Conservation (phyloP, 352 stramenopile species). For the Phytophthora pseudosyringae region DNA sequence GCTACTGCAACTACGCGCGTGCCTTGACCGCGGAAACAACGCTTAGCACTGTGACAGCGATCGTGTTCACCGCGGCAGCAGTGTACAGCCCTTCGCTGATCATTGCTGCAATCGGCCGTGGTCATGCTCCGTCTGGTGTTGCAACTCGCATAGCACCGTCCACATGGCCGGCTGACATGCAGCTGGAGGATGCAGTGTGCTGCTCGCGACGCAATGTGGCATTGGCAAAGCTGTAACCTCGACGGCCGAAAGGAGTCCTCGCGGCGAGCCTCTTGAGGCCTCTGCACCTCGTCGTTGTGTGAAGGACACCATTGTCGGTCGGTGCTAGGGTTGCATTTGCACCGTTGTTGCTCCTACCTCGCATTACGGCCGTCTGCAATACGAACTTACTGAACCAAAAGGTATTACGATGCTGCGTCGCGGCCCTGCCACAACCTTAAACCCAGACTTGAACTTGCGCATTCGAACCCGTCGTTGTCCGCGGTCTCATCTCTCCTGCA, state of each 20-base stretch:
- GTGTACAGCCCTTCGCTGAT: no score
- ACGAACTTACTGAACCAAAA: neutral
- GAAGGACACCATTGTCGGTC: neutral
- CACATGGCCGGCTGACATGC: neutral
- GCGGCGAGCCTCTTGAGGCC: no score
- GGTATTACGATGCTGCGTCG: neutral
- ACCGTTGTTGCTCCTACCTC: neutral
- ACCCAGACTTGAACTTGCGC: constrained; percentile 28
- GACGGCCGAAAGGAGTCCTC: no score
- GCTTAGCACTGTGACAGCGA: no score
- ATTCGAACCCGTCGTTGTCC: neutral
- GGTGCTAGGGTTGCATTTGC: constrained; percentile 1
- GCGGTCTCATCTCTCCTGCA: neutral
- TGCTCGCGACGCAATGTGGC: no score
- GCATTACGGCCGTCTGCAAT: neutral
- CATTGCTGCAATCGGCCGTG: neutral
- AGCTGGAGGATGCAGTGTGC: neutral
- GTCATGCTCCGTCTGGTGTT: neutral
- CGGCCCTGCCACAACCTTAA: constrained; percentile 6
- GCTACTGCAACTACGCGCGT: no score
- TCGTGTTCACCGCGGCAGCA: no score
- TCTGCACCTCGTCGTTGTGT: no score
- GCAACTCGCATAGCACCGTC: neutral
- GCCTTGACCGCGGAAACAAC: no score
- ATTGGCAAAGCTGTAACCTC: no score